Base-by-base conservation (phyloP, 2,329 filamentous ascomycete species). In the Scedosporium boydii region DNA sequence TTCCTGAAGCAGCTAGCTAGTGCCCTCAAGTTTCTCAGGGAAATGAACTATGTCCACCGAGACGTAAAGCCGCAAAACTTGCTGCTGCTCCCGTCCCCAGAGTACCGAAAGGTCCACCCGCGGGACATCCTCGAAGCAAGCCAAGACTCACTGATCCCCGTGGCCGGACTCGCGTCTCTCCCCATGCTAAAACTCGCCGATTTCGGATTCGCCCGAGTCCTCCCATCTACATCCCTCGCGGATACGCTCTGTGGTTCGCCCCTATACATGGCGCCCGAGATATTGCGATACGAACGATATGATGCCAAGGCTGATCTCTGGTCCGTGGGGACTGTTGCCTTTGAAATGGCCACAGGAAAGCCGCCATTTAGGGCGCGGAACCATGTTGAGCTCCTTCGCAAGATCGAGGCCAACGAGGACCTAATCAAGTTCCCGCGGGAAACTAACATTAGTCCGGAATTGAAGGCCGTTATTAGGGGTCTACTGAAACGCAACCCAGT, bases 51-150 rank as follows among this genome's bases (percentile, higher is more conserved):
- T 68, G 92, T 99, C 59, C 95, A 99, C 77, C 90, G 95, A 68
- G 95, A 99, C 72, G 89, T 99, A 69, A 99, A 99, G 73, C 95
- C 95, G 4, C 95, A 99, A 72, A 99, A 99, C 69, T 83, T 99
- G 4, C 82, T 99, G 1, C 82, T 99, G 18, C 88, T 96, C 56
- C 95, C 95, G 2, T 90, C 93, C 1, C 80, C 86, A 6, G 86
- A 86, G 59, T 95, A 90, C 72, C 80, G 87, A 63, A 59, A 59
- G 18, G 48, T 63, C 18, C 60, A 78, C 80, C 63, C 78, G 82
- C 41, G 83, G 88, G 64, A 63, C 7, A 87, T 95, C 63, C 87
- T 95, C 72, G 83, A 82, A 64, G 89, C 87, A 60, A 93, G 89
- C 69, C 87, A 89, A 53, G 86, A 93, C 71, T 93, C 91, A 0